Evolutionary conservation across 768 basidiomycete species (phyloP), one percentile per base, ranked within the genome.

Genomic region (Auricularia sp.): DNA sequence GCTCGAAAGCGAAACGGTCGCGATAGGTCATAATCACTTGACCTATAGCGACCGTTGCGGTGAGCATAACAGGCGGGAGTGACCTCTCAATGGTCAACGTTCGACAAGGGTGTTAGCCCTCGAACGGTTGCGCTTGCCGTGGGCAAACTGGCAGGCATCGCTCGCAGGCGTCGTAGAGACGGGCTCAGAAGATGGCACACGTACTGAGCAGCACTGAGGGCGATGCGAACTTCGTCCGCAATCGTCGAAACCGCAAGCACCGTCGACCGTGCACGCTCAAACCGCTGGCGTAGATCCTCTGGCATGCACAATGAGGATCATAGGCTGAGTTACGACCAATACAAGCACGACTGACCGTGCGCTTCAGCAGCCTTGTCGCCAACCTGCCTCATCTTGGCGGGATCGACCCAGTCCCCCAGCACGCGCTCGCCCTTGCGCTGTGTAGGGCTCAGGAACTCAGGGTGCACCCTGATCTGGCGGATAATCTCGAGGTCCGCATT

Each of bases 391-490:
- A 93, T 93, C 76, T 87, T 90, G 61, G 78, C 82, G 67, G 79
- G 81, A 16, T 87, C 87, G 33, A 93, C 90, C 73, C 92, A 93
- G 71, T 90, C 90, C 11, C 87, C 89, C 47, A 93, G 73, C 11
- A 87, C 88, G 79, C 14, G 81, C 81, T 63, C 78, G 81, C 64
- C 85, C 86, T 3, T 89, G 91, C 0, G 81, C 78, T 65, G 91
- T 88, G 54, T 91, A 88, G 2, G 87, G 84, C 68, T 85, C 74
- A 91, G 76, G 67, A 93, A 92, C 64, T 91, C 89, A 62, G 80
- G 78, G 69, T 93, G 90, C 3, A 93, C 83, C 53, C 77, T 77
- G 5, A 93, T 84, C 36, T 80, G 79, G 34, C 79, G 77, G 47
- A 91, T 84, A 54, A 91, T 81, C 33, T 87, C 85, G 68, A 93